Evolutionary conservation across 139 green algal genomes (phyloP).

Genomic region (Tetradesmus lagerheimii): DNA sequence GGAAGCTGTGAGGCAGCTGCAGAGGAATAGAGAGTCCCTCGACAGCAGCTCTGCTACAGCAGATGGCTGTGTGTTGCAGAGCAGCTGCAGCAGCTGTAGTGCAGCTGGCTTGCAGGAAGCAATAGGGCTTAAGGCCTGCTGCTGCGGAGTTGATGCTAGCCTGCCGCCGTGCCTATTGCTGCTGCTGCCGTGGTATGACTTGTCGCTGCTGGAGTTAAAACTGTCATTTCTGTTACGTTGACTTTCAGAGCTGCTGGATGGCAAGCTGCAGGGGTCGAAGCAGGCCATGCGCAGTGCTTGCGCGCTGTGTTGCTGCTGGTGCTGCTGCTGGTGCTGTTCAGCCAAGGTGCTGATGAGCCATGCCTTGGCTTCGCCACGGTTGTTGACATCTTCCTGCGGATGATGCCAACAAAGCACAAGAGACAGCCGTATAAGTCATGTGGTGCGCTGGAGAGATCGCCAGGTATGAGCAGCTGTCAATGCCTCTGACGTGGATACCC

Average conservation of each 20-base stretch:
- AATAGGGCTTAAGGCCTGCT: background rate
- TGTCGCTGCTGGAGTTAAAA: too few relatives aligned
- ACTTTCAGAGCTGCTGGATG: background rate
- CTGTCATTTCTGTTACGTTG: too few relatives aligned
- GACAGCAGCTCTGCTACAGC: conserved; percentile 41
- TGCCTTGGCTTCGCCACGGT: conserved; percentile 21
- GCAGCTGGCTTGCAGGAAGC: conserved; percentile 16
- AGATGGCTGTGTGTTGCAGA: background rate
- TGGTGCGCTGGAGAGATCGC: too few relatives aligned
- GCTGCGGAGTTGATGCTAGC: background rate
- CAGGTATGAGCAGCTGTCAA: too few relatives aligned
- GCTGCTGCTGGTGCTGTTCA: background rate
- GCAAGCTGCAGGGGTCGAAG: conserved; percentile 23
- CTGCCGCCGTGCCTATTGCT: background rate
- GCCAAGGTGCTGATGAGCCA: conserved; percentile 35
- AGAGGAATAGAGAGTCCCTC: conserved; percentile 24
- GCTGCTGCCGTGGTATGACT: background rate
- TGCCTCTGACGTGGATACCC: too few relatives aligned
- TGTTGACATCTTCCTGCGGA: conserved; percentile 5
- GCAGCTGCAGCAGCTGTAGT: conserved; percentile 39
- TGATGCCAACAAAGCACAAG: too few relatives aligned
- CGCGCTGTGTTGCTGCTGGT: background rate
- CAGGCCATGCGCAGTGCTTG: background rate
- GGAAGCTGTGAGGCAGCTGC: conserved; percentile 30
- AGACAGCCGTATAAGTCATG: too few relatives aligned